Conservation (phyloP, 106 monocot species). For the Allium cepa region DNA sequence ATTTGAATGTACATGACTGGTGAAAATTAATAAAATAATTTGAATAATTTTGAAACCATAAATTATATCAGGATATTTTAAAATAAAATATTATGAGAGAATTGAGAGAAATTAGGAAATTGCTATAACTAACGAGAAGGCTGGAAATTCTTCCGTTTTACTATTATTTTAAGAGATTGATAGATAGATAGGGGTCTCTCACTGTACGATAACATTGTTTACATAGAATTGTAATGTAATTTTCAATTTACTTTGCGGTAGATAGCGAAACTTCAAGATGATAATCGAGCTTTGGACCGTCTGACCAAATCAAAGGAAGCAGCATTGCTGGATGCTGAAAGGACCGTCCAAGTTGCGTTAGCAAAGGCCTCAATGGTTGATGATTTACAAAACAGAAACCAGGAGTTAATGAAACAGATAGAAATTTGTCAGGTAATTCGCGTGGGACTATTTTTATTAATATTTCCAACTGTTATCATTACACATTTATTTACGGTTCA, state of each 20-base stretch:
- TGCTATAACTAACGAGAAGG: too few species aligned
- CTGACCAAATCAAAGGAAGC: slow-evolving; percentile 98
- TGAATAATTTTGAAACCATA: too few species aligned
- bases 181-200: neutral
- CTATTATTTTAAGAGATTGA: neutral
- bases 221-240: neutral
- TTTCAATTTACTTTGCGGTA: slow-evolving; percentile 15
- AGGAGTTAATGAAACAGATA: slow-evolving; percentile 93
- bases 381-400: slow-evolving; percentile 95
- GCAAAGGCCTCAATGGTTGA: slow-evolving; percentile 95
- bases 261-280: slow-evolving; percentile 89
- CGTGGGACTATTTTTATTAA: neutral
- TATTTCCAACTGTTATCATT: neutral
- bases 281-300: slow-evolving; percentile 89
- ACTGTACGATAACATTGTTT: neutral
- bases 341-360: slow-evolving; percentile 72
- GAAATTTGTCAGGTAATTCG: slow-evolving; percentile 83
- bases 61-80: too few species aligned
- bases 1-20: too few species aligned
- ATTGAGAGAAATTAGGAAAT: too few species aligned
- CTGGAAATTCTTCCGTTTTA: too few species aligned
- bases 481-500: neutral
- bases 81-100: too few species aligned
- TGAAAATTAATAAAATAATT: too few species aligned
- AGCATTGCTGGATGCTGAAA: slow-evolving; percentile 88